Conservation (phyloP, 768 basidiomycete species). For the Mycena filopes region DNA sequence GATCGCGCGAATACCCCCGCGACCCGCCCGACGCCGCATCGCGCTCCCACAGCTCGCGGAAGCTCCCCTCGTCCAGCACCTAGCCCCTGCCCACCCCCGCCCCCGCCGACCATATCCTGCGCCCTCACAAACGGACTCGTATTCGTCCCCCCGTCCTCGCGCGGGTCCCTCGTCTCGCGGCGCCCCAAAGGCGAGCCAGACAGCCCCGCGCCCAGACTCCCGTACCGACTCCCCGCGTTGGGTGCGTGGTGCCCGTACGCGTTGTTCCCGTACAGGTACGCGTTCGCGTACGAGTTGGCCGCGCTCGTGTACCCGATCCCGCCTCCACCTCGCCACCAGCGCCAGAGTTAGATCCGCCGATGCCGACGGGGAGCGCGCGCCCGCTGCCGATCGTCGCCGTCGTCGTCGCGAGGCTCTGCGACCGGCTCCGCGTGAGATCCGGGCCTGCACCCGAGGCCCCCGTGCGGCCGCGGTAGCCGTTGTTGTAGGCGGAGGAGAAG, state of each 20-base stretch:
- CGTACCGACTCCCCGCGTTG: neutral
- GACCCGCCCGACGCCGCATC: constrained; percentile 16
- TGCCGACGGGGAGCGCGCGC: neutral
- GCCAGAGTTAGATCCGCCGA: constrained; percentile 1
- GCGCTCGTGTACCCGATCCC: constrained; percentile 3
- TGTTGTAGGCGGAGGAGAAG: no score
- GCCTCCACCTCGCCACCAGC: neutral
- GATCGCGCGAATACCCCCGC: constrained; percentile 41
- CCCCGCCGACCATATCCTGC: no score
- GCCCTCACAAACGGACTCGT: constrained; percentile 84
- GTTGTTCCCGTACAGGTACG: constrained; percentile 24
- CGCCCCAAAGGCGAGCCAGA: neutral
- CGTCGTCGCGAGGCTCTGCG: constrained; percentile 26
- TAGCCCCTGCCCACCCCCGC: no score
- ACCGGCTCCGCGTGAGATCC: constrained; percentile 30
- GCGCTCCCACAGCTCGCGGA: constrained; percentile 80
- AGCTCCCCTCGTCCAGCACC: constrained; percentile 71
- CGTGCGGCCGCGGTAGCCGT: constrained; percentile 20
- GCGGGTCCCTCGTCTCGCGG: neutral
- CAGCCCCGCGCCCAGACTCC: neutral
- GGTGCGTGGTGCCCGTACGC: constrained; percentile 22
- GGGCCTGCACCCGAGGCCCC: neutral
- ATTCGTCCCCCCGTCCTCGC: constrained; percentile 58
- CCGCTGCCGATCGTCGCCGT: constrained; percentile 13
- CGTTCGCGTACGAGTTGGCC: constrained; percentile 19